Conservation (phyloP, 148 eudicot genomes). For the Gaultheria prostrata region DNA sequence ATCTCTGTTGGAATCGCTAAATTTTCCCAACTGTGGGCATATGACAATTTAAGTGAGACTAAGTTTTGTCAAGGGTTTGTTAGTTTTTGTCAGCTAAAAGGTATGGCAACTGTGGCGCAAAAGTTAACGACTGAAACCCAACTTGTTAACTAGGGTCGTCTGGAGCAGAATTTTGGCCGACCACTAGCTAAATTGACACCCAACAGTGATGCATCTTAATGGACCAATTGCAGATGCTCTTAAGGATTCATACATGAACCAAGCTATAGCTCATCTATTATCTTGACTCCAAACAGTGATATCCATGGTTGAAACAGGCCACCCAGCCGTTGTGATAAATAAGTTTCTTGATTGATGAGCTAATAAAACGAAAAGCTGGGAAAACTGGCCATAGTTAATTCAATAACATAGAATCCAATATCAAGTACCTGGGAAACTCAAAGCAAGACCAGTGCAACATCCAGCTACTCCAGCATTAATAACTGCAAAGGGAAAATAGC, state of each 20-base stretch:
- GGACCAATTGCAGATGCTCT: neutral
- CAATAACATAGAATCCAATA: neutral
- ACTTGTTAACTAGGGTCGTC: neutral
- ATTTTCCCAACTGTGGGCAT: neutral
- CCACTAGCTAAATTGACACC: neutral
- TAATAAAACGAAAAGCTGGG: neutral
- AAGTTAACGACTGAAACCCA: neutral
- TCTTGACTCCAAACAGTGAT: neutral
- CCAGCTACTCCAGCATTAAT: constrained; percentile 95
- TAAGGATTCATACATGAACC: neutral
- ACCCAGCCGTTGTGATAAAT: neutral
- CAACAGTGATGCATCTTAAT: neutral
- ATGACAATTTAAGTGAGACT: neutral
- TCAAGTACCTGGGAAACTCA: constrained; percentile 73
- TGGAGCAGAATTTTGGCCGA: neutral
- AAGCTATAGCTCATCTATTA: neutral
- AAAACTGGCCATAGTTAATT: neutral
- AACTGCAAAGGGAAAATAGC: constrained; percentile 34
- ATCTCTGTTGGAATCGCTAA: neutral
- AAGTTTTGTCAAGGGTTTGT: neutral
- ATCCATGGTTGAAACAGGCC: neutral
- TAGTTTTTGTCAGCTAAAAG: neutral
- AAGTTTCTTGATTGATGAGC: neutral
- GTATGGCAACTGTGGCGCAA: neutral
- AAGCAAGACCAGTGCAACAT: constrained; percentile 91